phyloP scores from a whole-genome alignment of 2,329 filamentous ascomycete genomes.

The Thielaviopsis punctulata region DNA sequence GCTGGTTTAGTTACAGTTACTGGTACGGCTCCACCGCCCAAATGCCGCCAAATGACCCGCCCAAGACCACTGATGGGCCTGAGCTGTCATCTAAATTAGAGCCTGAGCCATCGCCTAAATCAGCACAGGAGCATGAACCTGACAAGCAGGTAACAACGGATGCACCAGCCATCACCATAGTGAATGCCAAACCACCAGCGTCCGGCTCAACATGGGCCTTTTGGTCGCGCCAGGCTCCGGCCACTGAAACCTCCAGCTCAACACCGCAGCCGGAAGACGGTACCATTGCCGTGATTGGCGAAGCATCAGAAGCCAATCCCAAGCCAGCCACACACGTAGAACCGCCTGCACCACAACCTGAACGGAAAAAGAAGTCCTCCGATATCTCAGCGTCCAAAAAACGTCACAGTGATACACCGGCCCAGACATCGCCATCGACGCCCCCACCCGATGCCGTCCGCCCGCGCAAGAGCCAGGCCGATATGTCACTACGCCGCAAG shows the following conservation, averaged over 20 bases:
- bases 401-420: background rate
- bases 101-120: background rate
- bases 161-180: constrained; percentile 6
- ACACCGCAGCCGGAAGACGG: constrained; percentile 22
- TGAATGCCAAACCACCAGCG: constrained; percentile 16
- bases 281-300: constrained; percentile 38
- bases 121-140: background rate
- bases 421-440: constrained; percentile 14
- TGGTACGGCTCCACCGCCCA: background rate
- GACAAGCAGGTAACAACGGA: background rate
- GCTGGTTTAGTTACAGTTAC: background rate
- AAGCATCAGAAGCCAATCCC: constrained; percentile 39
- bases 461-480: constrained; percentile 4
- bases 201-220: constrained; percentile 62
- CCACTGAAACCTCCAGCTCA: constrained; percentile 14
- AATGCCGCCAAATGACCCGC: constrained; percentile 11
- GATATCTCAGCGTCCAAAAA: background rate
- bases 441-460: constrained; percentile 16
- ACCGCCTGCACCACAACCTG: background rate
- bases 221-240: constrained; percentile 47
- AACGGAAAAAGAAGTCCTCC: background rate
- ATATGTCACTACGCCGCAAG: background rate
- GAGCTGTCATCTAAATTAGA: background rate
- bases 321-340: constrained; percentile 20
- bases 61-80: background rate